These are phyloP conservation scores for Acrasis kona DNA, from an alignment of 78 protist genomes.

Conservation along the genomic window DNA sequence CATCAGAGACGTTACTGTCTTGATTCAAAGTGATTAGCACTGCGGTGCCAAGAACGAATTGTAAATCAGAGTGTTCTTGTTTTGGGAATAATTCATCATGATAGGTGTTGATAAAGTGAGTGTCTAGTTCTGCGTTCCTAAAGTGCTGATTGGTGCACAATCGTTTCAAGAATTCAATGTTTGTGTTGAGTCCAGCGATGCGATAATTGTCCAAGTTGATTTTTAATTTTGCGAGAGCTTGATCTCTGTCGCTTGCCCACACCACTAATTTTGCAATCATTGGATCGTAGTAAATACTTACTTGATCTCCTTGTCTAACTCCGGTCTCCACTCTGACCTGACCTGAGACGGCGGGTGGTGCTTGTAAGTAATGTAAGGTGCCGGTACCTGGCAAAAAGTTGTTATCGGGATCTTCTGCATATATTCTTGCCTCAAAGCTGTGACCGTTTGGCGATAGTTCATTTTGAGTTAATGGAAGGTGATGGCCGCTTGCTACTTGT, in stretches of 20 bases:
- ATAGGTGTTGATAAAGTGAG: slow-evolving; percentile 16
- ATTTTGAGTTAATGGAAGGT: slow-evolving; percentile 43
- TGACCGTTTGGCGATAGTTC: slow-evolving; percentile 50
- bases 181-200: slow-evolving; percentile 59
- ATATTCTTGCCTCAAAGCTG: slow-evolving; percentile 80
- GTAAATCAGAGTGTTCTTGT: not conserved
- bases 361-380: slow-evolving; percentile 37
- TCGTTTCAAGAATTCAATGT: slow-evolving; percentile 50
- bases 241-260: slow-evolving; percentile 28
- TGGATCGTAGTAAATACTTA: slow-evolving; percentile 77
- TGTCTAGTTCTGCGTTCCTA: slow-evolving; percentile 10
- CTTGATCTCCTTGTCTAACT: slow-evolving; percentile 77
- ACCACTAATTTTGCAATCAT: slow-evolving; percentile 86
- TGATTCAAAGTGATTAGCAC: too few species aligned
- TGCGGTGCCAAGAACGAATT: not conserved
- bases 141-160: slow-evolving; percentile 30
- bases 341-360: slow-evolving; percentile 51
- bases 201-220: slow-evolving; percentile 44
- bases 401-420: slow-evolving; percentile 76
- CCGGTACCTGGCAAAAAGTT: slow-evolving; percentile 81
- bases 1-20: too few species aligned
- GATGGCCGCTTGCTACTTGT: slow-evolving; percentile 22
- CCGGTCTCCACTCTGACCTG: slow-evolving; percentile 54
- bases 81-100: slow-evolving; percentile 6
- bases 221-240: slow-evolving; percentile 18